Conservation (phyloP, 345 rosid species). For the Excoecaria agallocha region DNA sequence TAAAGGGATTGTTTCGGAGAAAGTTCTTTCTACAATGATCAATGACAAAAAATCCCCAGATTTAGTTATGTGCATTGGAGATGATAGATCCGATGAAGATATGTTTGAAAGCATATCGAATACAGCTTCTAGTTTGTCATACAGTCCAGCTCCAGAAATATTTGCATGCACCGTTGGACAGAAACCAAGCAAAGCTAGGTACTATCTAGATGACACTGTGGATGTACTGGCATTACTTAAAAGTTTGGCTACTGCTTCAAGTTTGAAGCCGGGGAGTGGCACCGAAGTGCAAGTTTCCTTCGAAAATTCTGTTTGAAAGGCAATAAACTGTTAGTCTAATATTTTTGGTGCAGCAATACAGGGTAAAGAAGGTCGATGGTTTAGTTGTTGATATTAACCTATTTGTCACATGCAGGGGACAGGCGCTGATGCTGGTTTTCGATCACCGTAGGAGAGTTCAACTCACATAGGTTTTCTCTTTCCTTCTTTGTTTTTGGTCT, state of each 20-base stretch:
- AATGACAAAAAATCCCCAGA: constrained; percentile 21
- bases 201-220: constrained; percentile 27
- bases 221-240: constrained; percentile 27
- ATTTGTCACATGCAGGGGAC: not conserved
- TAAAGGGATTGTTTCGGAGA: constrained; percentile 26
- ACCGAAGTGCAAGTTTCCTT: constrained; percentile 10
- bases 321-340: not conserved
- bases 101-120: constrained; percentile 30
- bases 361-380: not conserved
- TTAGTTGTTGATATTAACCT: not conserved
- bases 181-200: constrained; percentile 36
- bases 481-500: not conserved
- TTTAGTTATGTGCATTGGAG: constrained; percentile 34
- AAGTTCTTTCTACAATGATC: constrained; percentile 29
- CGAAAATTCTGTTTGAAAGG: not conserved
- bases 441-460: not conserved
- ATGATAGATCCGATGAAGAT: constrained; percentile 33
- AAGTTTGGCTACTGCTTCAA: constrained; percentile 21
- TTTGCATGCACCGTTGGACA: constrained; percentile 37
- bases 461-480: not conserved
- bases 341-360: not conserved
- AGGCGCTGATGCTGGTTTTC: not conserved
- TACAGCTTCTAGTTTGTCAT: constrained; percentile 7
- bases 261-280: not conserved
- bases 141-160: constrained; percentile 17